A percentile compares a stretch with the other conserved stretches of the same genome.
phyloP scores from a whole-genome alignment of 805 yeast genomes.

The Saccharomycopsis capsularis region DNA sequence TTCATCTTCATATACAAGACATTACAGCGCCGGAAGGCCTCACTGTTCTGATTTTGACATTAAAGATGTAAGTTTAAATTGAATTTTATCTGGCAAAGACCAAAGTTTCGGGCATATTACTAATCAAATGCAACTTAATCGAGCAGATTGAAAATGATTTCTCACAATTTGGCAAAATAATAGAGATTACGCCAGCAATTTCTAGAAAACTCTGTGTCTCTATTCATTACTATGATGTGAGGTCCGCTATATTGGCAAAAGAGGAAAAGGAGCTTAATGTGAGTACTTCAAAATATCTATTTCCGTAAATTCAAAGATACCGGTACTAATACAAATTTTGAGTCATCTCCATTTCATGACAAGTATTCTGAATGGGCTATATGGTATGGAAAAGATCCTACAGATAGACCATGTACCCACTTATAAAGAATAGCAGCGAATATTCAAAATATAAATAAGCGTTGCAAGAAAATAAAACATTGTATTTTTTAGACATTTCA shows the following conservation, averaged over 20 bases:
- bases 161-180: slow-evolving; percentile 46
- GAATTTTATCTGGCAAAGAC: neutral
- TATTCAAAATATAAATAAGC: too few relatives aligned
- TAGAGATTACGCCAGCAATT: slow-evolving; percentile 59
- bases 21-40: slow-evolving; percentile 4
- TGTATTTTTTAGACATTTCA: neutral
- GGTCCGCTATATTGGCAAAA: slow-evolving; percentile 55
- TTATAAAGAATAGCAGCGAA: slow-evolving; percentile 2
- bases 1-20: slow-evolving; percentile 4
- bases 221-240: slow-evolving; percentile 50
- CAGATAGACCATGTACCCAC: slow-evolving; percentile 47
- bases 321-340: neutral
- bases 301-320: neutral
- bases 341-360: slow-evolving; percentile 26
- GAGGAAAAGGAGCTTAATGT: slow-evolving; percentile 25
- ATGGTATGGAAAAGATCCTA: slow-evolving; percentile 60
- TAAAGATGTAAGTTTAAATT: slow-evolving; percentile 9
- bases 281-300: neutral
- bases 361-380: slow-evolving; percentile 56
- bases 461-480: neutral
- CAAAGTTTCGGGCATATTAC: neutral
- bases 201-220: slow-evolving; percentile 58
- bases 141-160: slow-evolving; percentile 38
- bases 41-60: slow-evolving; percentile 31
- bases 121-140: neutral